Evolutionary conservation across 345 rosid species (phyloP), one percentile per base, ranked within the genome.

Genomic region (Populus tremula): DNA sequence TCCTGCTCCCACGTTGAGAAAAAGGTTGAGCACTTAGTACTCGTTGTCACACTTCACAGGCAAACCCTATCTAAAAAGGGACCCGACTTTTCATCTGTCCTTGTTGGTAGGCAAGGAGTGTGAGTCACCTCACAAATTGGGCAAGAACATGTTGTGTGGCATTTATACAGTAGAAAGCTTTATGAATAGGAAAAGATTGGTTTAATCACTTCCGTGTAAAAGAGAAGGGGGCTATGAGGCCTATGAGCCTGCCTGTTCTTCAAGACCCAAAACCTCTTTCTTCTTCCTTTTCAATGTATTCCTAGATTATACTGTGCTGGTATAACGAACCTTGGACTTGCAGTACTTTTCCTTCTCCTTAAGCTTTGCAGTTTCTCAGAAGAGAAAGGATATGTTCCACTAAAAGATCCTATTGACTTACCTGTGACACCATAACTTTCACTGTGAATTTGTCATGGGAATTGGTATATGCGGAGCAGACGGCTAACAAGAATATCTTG

Each of bases 91-190:
- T 41, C 61, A 21, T 27, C 8, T 41, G 4, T 66, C 75, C 54
- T 70, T 13, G 59, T n/a, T 29, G 69, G 69, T 61, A 45, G 39
- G 49, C 45, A 62, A 23, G 64, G 29, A 77, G 25, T 18, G 21
- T 0, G 63, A 63, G 49, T 61, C 53, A 53, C 66, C 71, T 71
- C 80, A 17, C 72, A 64, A 65, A 65, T 17, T 63, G 65, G 31
- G 39, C 54, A 49, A 59, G 76, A 71, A 63, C 17, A 63, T 71
- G 65, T 54, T 45, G 36, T 61, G 70, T 62, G 5, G 2, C 76
- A 23, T 47, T 64, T 11, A 71, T 23, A 27, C 27, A 66, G 47
- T 7, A 21, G 27, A 14, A 16, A 53, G 66, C 79, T 54, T 54
- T 54, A 25, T 36, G 38, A 27, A 39, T 6, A 12, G 68, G 10